Percentiles rank a stretch among this genome's conserved stretches.
These are phyloP conservation scores for Neofusicoccum sp. DNA, from an alignment of 2,329 filamentous ascomycete genomes.

Conservation along the genomic window DNA sequence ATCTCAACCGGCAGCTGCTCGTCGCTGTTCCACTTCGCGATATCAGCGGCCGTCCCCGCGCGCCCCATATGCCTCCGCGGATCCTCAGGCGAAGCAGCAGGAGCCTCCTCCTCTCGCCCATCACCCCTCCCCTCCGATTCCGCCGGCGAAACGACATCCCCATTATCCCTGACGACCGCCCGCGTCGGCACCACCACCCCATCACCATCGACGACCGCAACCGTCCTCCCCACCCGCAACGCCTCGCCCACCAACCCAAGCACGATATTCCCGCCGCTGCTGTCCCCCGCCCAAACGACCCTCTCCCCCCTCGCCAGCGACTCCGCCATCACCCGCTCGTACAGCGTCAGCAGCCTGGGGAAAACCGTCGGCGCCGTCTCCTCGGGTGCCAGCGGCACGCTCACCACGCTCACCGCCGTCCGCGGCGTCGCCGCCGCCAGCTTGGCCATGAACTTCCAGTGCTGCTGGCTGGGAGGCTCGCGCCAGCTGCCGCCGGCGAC, in stretches of 20 bases:
- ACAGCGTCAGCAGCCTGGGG: conserved; percentile 48
- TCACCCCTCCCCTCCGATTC: conserved; percentile 9
- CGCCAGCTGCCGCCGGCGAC: conserved; percentile 59
- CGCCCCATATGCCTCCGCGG: not conserved
- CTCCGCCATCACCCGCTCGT: conserved; percentile 42
- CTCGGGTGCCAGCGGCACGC: conserved; percentile 55
- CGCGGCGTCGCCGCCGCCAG: conserved; percentile 43
- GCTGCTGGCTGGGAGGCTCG: conserved; percentile 48
- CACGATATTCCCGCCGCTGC: conserved; percentile 55
- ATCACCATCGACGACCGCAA: not conserved
- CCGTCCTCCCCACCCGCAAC: conserved; percentile 30
- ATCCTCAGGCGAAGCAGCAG: not conserved
- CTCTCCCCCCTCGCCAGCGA: conserved; percentile 40
- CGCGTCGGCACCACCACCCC: not conserved
- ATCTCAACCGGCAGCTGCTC: not conserved
- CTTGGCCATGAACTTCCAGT: conserved; percentile 53
- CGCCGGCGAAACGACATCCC: not conserved
- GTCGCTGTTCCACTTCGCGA: not conserved
- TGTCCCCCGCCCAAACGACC: conserved; percentile 55
- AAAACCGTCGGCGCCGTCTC: conserved; percentile 51
- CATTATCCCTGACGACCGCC: conserved; percentile 21
- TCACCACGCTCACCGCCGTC: conserved; percentile 49
- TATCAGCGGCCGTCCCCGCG: not conserved
- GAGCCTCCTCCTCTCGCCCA: not conserved
- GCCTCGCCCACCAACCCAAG: conserved; percentile 42